Evolutionary conservation across 257 asterid genomes (phyloP).

Genomic region (Ophiorrhiza pumila): DNA sequence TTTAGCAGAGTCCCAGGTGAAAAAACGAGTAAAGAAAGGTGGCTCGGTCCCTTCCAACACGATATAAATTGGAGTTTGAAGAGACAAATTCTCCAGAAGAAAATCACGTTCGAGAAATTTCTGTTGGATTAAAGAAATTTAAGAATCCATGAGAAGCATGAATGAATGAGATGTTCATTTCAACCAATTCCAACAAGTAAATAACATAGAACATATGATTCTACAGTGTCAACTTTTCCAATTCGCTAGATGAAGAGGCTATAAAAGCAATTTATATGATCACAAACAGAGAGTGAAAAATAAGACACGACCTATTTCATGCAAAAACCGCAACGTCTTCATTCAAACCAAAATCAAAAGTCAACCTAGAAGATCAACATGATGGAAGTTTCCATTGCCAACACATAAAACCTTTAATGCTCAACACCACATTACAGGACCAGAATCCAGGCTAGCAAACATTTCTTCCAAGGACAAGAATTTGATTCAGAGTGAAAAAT

Average conservation of each 20-base stretch:
- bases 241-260: too few relatives aligned
- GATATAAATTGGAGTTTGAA: constrained; percentile 65
- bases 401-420: not conserved
- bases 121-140: constrained; percentile 40
- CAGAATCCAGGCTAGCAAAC: not conserved
- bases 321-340: not conserved
- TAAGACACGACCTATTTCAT: constrained; percentile 1
- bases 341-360: not conserved
- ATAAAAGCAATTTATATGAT: not conserved
- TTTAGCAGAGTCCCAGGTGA: constrained; percentile 84
- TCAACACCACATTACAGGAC: not conserved
- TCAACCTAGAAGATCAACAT: not conserved
- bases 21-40: constrained; percentile 81
- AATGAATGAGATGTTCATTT: not conserved
- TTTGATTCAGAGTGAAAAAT: not conserved
- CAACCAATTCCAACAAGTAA: not conserved
- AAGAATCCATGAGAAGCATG: not conserved
- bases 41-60: constrained; percentile 95
- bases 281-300: not conserved
- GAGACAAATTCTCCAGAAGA: constrained; percentile 80
- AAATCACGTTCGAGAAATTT: constrained; percentile 82
- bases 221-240: not conserved
- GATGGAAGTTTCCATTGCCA: not conserved
- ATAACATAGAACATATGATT: not conserved
- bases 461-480: not conserved